Evolutionary conservation across 768 basidiomycete species (phyloP).

Genomic region (Pleurotus citrinopileatus): DNA sequence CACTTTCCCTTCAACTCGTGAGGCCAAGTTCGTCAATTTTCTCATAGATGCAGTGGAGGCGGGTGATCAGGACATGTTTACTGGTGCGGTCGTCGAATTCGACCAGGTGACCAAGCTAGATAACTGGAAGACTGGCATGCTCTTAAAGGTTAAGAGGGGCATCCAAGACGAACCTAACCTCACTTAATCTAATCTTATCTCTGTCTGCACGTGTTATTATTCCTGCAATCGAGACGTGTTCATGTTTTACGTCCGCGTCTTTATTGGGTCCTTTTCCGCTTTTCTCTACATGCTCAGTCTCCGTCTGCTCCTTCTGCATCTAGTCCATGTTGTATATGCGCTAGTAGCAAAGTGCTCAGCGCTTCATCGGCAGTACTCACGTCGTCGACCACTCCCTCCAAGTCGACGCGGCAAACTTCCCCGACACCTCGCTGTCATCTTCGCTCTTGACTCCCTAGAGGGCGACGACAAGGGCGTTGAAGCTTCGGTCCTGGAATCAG

Average conservation of each 20-base stretch:
- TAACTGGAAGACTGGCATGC: slow-evolving; percentile 91
- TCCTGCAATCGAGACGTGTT: too few species aligned
- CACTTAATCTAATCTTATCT: slow-evolving; percentile 22
- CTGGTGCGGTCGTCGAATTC: slow-evolving; percentile 84
- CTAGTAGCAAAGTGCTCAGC: slow-evolving; percentile 37
- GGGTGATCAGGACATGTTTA: slow-evolving; percentile 68
- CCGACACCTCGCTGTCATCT: slow-evolving; percentile 62
- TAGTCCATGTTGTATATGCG: slow-evolving; percentile 59
- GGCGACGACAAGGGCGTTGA: slow-evolving; percentile 33
- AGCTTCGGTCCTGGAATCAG: slow-evolving; percentile 47
- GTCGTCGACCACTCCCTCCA: slow-evolving; percentile 44
- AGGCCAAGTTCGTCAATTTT: slow-evolving; percentile 82
- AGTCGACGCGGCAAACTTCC: slow-evolving; percentile 54
- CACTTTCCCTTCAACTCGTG: slow-evolving; percentile 84
- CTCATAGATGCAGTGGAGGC: slow-evolving; percentile 76
- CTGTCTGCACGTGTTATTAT: too few species aligned
- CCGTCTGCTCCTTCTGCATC: slow-evolving; percentile 39
- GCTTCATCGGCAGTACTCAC: slow-evolving; percentile 35
- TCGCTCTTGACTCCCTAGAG: slow-evolving; percentile 43
- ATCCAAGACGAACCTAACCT: slow-evolving; percentile 50
- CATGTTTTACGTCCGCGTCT: too few species aligned
- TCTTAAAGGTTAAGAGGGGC: slow-evolving; percentile 86
- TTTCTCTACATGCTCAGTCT: background rate
- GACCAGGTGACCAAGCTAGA: slow-evolving; percentile 93
- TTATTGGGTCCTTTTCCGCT: background rate